phyloP scores from a whole-genome alignment of 129 eudicot genomes.

The Pittosporum tobira region DNA sequence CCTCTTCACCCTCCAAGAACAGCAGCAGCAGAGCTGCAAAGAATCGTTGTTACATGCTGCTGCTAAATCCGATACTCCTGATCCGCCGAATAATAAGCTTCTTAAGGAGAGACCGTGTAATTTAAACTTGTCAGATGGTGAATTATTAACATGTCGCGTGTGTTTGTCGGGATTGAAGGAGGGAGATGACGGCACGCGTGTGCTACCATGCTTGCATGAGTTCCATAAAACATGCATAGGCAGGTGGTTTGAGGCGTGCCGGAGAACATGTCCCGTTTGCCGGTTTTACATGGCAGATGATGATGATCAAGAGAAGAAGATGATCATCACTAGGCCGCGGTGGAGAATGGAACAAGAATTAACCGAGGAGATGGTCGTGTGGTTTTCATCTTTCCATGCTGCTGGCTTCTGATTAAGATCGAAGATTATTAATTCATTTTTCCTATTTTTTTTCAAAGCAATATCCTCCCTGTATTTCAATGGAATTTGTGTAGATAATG shows the following conservation, averaged over 20 bases:
- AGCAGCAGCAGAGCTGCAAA: not conserved
- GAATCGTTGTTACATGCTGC: conserved; percentile 7
- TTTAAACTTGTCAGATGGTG: conserved; percentile 11
- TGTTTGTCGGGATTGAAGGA: conserved; percentile 42
- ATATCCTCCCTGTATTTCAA: no score
- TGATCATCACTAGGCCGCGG: no score
- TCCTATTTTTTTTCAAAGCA: not conserved
- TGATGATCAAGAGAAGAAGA: conserved; percentile 16
- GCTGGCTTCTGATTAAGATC: conserved; percentile 27
- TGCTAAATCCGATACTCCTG: not conserved
- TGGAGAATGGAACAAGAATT: conserved; percentile 30
- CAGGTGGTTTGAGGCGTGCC: conserved; percentile 36
- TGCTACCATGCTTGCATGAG: conserved; percentile 56
- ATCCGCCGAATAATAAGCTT: no score
- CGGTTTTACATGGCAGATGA: conserved; percentile 49
- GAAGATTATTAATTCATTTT: not conserved
- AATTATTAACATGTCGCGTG: conserved; percentile 56
- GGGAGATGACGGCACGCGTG: conserved; percentile 32
- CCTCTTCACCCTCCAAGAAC: not conserved
- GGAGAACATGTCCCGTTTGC: conserved; percentile 62
- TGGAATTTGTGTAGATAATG: no score
- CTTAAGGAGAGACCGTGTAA: not conserved
- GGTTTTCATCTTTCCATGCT: conserved; percentile 81
- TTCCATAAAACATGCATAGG: conserved; percentile 50
- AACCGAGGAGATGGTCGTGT: conserved; percentile 54